Conservation (phyloP, 2,329 filamentous ascomycete species). For the Stylonectria norvegica region DNA sequence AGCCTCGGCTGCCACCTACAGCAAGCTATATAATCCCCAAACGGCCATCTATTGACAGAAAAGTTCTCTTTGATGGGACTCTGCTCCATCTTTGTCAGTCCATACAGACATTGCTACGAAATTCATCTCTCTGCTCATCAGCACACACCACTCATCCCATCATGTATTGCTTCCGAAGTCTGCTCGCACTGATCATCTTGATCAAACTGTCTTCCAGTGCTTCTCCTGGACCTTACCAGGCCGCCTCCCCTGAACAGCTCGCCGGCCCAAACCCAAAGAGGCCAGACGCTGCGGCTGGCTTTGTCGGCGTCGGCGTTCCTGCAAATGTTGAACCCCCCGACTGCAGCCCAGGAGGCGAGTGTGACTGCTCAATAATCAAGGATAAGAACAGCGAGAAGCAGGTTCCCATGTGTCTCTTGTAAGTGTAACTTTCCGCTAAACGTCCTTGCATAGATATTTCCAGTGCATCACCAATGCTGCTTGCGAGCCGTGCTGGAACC, state of each 20-base stretch:
- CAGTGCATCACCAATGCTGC: constrained; percentile 33
- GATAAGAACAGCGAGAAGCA: constrained; percentile 31
- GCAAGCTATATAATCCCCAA: too few species aligned
- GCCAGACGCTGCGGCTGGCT: too few species aligned
- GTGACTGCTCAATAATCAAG: constrained; percentile 23
- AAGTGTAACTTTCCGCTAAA: not conserved
- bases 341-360: constrained; percentile 20
- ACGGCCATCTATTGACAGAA: too few species aligned
- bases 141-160: too few species aligned
- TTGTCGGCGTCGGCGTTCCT: too few species aligned
- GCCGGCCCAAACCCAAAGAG: not conserved
- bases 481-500: not conserved
- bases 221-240: not conserved
- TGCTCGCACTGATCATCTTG: not conserved
- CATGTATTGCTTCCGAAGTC: not conserved
- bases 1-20: too few species aligned
- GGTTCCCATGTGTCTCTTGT: not conserved
- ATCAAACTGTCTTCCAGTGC: constrained; percentile 3
- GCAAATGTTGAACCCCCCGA: not conserved
- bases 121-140: too few species aligned
- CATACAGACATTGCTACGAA: too few species aligned
- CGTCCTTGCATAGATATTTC: constrained; percentile 29
- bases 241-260: not conserved
- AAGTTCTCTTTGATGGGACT: too few species aligned
- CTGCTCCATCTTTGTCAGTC: too few species aligned